Conservation (phyloP, 257 asterid species). For the Solanum raphanifolium region DNA sequence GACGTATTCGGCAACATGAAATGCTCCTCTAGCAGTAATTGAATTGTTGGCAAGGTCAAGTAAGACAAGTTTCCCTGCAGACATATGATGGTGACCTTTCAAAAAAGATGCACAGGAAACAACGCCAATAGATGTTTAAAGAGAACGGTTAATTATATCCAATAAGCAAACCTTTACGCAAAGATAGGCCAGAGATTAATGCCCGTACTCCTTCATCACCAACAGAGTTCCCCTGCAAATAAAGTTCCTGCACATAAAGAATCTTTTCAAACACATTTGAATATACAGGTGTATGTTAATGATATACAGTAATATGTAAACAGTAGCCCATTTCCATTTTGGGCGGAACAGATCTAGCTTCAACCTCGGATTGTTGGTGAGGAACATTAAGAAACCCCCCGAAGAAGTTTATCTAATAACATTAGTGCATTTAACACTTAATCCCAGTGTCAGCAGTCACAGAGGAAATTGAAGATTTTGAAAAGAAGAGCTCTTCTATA, state of each 20-base stretch:
- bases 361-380: not conserved
- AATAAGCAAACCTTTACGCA: constrained; percentile 49
- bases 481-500: not conserved
- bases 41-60: constrained; percentile 88
- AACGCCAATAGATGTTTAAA: not conserved
- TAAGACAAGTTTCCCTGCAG: constrained; percentile 59
- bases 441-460: not conserved
- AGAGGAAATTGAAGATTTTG: not conserved
- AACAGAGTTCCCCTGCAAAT: constrained; percentile 80
- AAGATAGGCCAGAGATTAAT: constrained; percentile 66
- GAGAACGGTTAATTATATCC: not conserved
- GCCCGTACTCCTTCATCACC: constrained; percentile 95
- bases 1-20: constrained; percentile 74
- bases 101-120: not conserved
- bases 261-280: not conserved
- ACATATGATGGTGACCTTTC: constrained; percentile 1
- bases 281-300: not conserved
- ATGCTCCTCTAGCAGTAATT: constrained; percentile 64
- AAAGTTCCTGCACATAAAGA: constrained; percentile 54
- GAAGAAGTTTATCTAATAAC: not conserved
- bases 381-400: not conserved
- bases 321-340: not conserved
- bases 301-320: not conserved
- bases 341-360: not conserved
- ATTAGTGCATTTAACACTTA: not conserved